A percentile compares a stretch with the other conserved stretches of the same genome.
Conservation (phyloP, 2,329 filamentous ascomycete genomes). For the Paecilomyces dactylethromorphus region DNA sequence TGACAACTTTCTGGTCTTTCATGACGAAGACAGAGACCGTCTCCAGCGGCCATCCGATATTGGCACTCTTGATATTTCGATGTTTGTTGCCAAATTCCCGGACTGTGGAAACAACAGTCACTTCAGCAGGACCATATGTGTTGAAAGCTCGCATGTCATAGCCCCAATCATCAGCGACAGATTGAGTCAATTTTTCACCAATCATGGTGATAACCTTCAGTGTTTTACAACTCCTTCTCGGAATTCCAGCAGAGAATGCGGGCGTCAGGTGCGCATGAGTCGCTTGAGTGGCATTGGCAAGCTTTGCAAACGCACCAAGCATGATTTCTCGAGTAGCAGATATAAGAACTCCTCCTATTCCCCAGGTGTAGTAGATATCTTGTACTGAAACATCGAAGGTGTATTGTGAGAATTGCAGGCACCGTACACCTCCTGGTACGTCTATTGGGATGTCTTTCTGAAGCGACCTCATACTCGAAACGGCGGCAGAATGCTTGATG, state of each 20-base stretch:
- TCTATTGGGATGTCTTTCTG: constrained; percentile 24
- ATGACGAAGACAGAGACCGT: constrained; percentile 24
- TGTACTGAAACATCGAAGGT: constrained; percentile 37
- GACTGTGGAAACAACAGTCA: constrained; percentile 25
- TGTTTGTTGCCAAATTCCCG: constrained; percentile 19
- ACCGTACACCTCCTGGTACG: constrained; percentile 17
- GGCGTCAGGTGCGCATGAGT: constrained; percentile 26
- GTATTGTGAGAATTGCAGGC: constrained; percentile 31
- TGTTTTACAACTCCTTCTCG: constrained; percentile 18
- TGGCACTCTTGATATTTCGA: constrained; percentile 18
- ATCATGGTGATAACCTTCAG: constrained; percentile 28
- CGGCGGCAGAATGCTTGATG: constrained; percentile 29
- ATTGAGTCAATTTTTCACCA: constrained; percentile 25
- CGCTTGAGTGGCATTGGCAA: constrained; percentile 18
- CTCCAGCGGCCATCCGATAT: constrained; percentile 25
- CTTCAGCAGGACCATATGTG: constrained; percentile 35
- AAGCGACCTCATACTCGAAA: constrained; percentile 29
- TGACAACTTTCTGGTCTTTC: constrained; percentile 15
- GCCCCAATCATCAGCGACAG: constrained; percentile 32
- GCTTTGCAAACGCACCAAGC: constrained; percentile 19
- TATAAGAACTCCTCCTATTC: constrained; percentile 19
- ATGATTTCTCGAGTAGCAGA: constrained; percentile 20
- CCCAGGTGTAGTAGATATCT: constrained; percentile 26
- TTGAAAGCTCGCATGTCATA: constrained; percentile 29
- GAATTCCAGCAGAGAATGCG: constrained; percentile 23